Conservation (phyloP, 495 filamentous ascomycete genomes). For the Sabuloglossum arenarium region DNA sequence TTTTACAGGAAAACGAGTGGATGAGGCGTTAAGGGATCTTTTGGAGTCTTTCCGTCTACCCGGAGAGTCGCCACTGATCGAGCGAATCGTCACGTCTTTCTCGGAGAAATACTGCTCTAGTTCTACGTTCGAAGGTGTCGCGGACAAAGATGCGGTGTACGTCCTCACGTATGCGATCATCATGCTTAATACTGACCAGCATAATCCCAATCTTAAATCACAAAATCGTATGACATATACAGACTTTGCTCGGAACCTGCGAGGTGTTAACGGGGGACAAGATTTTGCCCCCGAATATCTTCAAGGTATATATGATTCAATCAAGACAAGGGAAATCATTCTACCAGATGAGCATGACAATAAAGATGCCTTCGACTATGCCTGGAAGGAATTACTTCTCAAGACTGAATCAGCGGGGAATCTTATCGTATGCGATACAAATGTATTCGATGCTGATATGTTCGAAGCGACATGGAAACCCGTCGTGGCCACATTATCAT, state of each 20-base stretch:
- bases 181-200: conserved; percentile 84
- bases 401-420: conserved; percentile 62
- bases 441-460: conserved; percentile 93
- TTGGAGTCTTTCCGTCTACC: conserved; percentile 87
- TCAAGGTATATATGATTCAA: conserved; percentile 73
- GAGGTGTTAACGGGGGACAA: conserved; percentile 67
- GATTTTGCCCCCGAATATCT: conserved; percentile 78
- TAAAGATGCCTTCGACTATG: conserved; percentile 85
- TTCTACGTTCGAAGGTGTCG: conserved; percentile 50
- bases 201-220: conserved; percentile 77
- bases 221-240: conserved; percentile 58
- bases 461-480: conserved; percentile 92
- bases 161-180: conserved; percentile 91
- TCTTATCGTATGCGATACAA: conserved; percentile 67
- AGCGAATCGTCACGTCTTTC: conserved; percentile 75
- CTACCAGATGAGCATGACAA: conserved; percentile 95
- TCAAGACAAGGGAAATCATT: conserved; percentile 86
- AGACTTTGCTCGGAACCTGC: conserved; percentile 71
- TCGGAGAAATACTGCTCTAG: conserved; percentile 67
- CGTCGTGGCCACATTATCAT: conserved; percentile 82
- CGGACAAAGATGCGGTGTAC: conserved; percentile 74
- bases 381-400: conserved; percentile 82
- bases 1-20: conserved; percentile 66
- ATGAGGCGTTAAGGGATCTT: conserved; percentile 73
- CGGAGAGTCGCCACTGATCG: conserved; percentile 82